Evolutionary conservation across 2,329 filamentous ascomycete genomes (phyloP).

Genomic region (Fusarium heterosporum): DNA sequence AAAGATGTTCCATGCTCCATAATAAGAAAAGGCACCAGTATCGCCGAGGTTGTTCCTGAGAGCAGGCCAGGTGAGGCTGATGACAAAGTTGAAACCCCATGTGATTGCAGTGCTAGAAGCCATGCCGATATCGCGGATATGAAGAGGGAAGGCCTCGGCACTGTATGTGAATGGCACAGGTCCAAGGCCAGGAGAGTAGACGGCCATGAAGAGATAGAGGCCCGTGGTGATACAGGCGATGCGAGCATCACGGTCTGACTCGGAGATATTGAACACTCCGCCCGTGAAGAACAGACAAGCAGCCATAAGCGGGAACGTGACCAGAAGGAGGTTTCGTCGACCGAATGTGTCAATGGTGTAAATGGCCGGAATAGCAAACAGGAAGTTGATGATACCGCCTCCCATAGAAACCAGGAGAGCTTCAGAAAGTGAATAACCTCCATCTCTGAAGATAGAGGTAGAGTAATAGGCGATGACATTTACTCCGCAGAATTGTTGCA

Average conservation of each 20-base stretch:
- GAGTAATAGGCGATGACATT: conserved; percentile 70
- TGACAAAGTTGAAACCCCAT: conserved; percentile 56
- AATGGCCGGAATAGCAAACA: conserved; percentile 68
- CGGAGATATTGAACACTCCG: conserved; percentile 60
- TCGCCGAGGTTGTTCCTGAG: conserved; percentile 41
- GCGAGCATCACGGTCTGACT: conserved; percentile 17
- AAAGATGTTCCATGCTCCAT: conserved; percentile 53
- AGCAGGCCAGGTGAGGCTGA: conserved; percentile 52
- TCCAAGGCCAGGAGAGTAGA: conserved; percentile 64
- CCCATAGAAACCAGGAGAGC: conserved; percentile 68
- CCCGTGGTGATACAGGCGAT: conserved; percentile 53
- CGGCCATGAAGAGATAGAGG: conserved; percentile 56
- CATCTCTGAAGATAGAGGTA: conserved; percentile 56
- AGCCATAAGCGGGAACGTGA: conserved; percentile 69
- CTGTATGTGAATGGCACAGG: conserved; percentile 71
- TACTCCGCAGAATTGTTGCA: conserved; percentile 56
- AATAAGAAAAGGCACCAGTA: conserved; percentile 55
- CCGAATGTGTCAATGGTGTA: conserved; percentile 71
- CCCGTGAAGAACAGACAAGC: conserved; percentile 66
- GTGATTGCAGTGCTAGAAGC: conserved; percentile 57
- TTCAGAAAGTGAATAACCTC: conserved; percentile 54
- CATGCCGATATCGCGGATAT: conserved; percentile 68
- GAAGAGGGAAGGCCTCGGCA: conserved; percentile 68
- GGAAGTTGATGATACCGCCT: conserved; percentile 67
- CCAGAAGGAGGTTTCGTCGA: conserved; percentile 65